These are phyloP conservation scores for Rhodomyrtus psidioides DNA, from an alignment of 441 rosid species.

Conservation along the genomic window DNA sequence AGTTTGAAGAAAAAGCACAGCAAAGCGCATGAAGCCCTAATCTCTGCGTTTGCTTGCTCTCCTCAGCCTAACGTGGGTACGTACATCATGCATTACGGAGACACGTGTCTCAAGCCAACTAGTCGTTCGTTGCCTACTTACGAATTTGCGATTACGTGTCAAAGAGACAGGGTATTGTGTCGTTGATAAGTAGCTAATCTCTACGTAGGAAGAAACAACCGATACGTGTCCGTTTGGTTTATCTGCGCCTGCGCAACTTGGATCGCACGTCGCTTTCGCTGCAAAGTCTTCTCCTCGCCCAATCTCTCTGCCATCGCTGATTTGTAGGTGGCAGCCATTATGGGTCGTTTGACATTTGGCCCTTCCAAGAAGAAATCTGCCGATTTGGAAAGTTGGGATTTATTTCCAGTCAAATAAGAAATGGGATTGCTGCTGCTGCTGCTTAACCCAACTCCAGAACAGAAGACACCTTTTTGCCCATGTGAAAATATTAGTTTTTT, in stretches of 20 bases:
- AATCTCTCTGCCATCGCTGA: not conserved
- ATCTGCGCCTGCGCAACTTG: not conserved
- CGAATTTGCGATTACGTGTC: not conserved
- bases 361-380: not conserved
- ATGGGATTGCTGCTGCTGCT: not conserved
- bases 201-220: not conserved
- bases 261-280: not conserved
- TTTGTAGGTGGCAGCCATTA: constrained; percentile 11
- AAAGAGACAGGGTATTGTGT: not conserved
- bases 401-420: not conserved
- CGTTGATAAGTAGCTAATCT: not conserved
- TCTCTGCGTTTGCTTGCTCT: not conserved
- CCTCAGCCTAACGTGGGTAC: not conserved
- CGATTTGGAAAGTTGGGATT: not conserved
- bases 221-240: not conserved
- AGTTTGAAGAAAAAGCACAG: not conserved
- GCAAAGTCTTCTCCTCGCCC: not conserved
- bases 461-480: not conserved
- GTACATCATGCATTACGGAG: not conserved
- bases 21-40: not conserved
- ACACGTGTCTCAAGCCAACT: not conserved
- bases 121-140: not conserved
- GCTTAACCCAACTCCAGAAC: not conserved
- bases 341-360: constrained; percentile 12
- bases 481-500: not conserved